These are phyloP conservation scores for Glonium stellatum DNA, from an alignment of 495 filamentous ascomycete genomes.

Conservation along the genomic window DNA sequence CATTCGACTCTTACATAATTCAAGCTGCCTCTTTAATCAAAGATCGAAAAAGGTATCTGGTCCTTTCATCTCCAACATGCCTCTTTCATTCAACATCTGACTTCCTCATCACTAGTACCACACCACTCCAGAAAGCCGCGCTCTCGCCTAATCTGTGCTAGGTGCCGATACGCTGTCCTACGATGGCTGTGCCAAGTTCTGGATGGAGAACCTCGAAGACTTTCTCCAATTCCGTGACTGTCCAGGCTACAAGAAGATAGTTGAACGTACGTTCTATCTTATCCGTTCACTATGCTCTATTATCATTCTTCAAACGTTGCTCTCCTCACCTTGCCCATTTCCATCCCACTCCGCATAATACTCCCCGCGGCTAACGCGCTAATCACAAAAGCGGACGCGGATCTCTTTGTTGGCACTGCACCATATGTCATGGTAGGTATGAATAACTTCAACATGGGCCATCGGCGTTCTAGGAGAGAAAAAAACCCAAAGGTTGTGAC, in stretches of 20 bases:
- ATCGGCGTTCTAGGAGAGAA: neutral
- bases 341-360: neutral
- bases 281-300: too few relatives aligned
- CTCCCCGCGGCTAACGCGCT: neutral
- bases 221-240: neutral
- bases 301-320: too few relatives aligned
- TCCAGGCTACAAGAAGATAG: neutral
- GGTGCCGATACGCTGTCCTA: neutral
- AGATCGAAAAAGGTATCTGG: neutral
- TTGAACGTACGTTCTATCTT: too few relatives aligned
- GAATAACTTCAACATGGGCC: neutral
- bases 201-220: slow-evolving; percentile 1
- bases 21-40: too few relatives aligned
- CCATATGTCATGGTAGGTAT: neutral
- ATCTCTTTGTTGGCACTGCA: neutral
- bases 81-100: neutral
- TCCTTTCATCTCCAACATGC: neutral
- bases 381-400: neutral
- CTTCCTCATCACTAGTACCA: neutral
- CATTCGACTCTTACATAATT: too few relatives aligned
- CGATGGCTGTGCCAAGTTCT: neutral
- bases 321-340: neutral
- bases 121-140: neutral
- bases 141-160: neutral
- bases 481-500: too few relatives aligned